phyloP scores from a whole-genome alignment of 2,329 filamentous ascomycete genomes.

The Curvularia eragrostidis region DNA sequence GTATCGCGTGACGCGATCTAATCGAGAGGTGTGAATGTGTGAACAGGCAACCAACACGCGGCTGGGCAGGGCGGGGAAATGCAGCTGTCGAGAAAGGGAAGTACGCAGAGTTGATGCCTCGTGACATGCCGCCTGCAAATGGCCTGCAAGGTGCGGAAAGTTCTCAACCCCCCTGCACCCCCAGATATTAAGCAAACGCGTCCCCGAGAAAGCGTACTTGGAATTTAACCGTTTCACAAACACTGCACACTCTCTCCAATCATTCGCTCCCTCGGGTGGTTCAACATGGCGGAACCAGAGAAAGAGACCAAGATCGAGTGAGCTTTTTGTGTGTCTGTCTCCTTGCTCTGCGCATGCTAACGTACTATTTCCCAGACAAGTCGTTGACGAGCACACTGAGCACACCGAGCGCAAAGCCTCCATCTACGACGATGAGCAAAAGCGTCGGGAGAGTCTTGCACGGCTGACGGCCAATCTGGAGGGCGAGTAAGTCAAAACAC shows the following conservation, averaged over 20 bases:
- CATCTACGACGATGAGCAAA: constrained; percentile 30
- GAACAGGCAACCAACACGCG: background rate
- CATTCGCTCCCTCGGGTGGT: background rate
- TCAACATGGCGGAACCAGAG: constrained; percentile 21
- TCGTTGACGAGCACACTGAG: constrained; percentile 19
- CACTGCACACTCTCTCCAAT: background rate
- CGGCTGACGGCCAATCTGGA: constrained; percentile 39
- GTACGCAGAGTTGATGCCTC: background rate
- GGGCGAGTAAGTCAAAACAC: constrained; percentile 41
- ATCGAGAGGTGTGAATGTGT: background rate
- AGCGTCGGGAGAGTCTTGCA: constrained; percentile 33
- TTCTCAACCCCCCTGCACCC: too few species aligned
- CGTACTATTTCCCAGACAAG: constrained; percentile 19
- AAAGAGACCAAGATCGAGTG: constrained; percentile 30
- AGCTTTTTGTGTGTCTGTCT: constrained; percentile 3
- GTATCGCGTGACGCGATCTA: constrained; percentile 7
- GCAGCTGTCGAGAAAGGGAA: background rate
- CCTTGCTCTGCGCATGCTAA: constrained; percentile 9
- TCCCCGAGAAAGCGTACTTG: background rate
- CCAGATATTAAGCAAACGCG: background rate
- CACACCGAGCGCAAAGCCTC: constrained; percentile 29
- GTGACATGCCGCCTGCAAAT: background rate
- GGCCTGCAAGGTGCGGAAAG: background rate
- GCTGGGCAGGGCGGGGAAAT: background rate
- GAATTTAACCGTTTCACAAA: background rate